These are phyloP conservation scores for Suhomyces ambrosiae DNA, from an alignment of 1,139 yeast genomes.

Conservation along the genomic window DNA sequence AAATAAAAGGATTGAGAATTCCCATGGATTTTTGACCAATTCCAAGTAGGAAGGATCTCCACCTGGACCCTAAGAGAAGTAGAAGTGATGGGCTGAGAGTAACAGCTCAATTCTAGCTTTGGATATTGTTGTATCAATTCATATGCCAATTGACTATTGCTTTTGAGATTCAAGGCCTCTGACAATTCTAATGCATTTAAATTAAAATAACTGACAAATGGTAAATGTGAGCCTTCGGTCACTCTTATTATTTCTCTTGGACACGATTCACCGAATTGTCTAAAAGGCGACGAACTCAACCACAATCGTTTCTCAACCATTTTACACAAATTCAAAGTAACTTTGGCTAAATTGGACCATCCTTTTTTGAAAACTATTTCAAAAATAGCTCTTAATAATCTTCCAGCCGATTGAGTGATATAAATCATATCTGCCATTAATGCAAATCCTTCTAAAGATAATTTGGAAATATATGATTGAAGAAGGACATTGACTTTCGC, in stretches of 20 bases:
- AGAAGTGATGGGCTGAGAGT: conserved; percentile 76
- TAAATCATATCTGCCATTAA: conserved; percentile 91
- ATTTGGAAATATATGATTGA: conserved; percentile 80
- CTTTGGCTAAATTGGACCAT: conserved; percentile 70
- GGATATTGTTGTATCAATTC: conserved; percentile 76
- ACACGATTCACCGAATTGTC: conserved; percentile 70
- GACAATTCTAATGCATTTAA: conserved; percentile 76
- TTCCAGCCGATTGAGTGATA: conserved; percentile 90
- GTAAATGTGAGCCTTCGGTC: conserved; percentile 79
- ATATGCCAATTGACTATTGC: conserved; percentile 62
- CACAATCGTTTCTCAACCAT: conserved; percentile 84
- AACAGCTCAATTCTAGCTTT: conserved; percentile 54
- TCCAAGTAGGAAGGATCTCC: conserved; percentile 70
- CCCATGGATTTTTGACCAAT: conserved; percentile 76
- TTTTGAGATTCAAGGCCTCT: conserved; percentile 74
- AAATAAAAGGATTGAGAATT: conserved; percentile 65
- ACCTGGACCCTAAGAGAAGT: conserved; percentile 66
- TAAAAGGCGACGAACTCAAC: conserved; percentile 81
- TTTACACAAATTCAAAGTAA: conserved; percentile 66
- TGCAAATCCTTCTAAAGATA: conserved; percentile 84
- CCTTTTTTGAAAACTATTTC: conserved; percentile 72
- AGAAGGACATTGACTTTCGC: conserved; percentile 80
- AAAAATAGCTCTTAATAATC: conserved; percentile 81
- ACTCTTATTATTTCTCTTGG: conserved; percentile 71
- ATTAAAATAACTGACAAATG: conserved; percentile 78